Evolutionary conservation across 2,329 filamentous ascomycete genomes (phyloP).

Genomic region (Cordyceps cicadae): DNA sequence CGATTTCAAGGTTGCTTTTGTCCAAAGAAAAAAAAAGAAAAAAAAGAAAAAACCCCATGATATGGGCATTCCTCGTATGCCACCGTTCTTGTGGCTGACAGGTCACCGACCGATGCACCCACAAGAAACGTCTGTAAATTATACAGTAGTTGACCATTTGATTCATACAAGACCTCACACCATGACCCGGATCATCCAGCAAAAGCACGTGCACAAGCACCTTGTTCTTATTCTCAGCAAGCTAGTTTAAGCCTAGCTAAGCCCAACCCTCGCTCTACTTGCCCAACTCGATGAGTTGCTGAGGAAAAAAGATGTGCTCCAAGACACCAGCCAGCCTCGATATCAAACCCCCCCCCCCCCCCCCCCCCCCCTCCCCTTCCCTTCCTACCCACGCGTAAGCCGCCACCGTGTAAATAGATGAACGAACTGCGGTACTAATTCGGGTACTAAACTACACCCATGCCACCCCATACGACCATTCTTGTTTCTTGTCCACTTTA

Average conservation of each 20-base stretch:
- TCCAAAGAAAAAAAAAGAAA: too few species aligned
- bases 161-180: not conserved
- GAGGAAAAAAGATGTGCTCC: not conserved
- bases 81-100: too few species aligned
- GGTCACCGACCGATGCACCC: too few species aligned
- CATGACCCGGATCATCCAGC: not conserved
- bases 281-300: not conserved
- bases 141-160: too few species aligned
- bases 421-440: conserved; percentile 6
- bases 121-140: not conserved
- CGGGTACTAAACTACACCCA: not conserved
- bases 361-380: not conserved
- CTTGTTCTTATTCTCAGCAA: too few species aligned
- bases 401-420: conserved; percentile 3
- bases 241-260: too few species aligned
- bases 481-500: not conserved
- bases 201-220: too few species aligned
- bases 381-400: conserved; percentile 2
- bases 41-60: too few species aligned
- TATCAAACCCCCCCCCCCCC: not conserved
- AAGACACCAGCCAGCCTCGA: not conserved
- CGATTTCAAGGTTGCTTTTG: too few species aligned
- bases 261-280: not conserved
- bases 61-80: too few species aligned
- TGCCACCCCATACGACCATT: not conserved